Evolutionary conservation across 768 basidiomycete species (phyloP).

Genomic region (Lactarius sanguifluus): DNA sequence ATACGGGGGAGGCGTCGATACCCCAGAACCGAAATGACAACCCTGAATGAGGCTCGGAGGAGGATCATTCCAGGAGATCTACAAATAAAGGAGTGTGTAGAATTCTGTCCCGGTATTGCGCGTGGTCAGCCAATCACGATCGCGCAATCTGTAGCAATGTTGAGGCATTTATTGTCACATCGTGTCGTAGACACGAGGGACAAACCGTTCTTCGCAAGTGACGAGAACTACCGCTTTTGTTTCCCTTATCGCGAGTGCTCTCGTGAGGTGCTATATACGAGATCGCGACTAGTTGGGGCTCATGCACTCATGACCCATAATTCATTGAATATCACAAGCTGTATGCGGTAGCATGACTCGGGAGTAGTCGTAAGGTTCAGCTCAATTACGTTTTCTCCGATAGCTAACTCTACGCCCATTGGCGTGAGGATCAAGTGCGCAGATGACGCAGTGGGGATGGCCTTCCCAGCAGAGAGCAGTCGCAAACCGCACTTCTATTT

Average conservation of each 20-base stretch:
- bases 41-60: not conserved
- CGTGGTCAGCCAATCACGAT: not conserved
- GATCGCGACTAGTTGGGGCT: too few species aligned
- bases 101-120: not conserved
- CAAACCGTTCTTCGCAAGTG: not conserved
- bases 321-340: not conserved
- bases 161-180: not conserved
- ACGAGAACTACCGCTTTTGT: not conserved
- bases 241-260: conserved; percentile 22
- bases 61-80: conserved; percentile 9
- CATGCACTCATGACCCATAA: not conserved
- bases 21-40: not conserved
- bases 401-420: not conserved
- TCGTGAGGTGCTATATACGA: conserved; percentile 3
- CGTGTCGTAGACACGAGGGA: not conserved
- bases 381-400: conserved; percentile 15
- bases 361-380: not conserved
- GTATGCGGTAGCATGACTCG: conserved; percentile 1
- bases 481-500: not conserved
- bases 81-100: not conserved
- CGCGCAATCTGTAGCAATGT: not conserved
- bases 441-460: conserved; percentile 16
- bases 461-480: not conserved
- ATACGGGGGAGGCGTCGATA: not conserved
- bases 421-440: conserved; percentile 4